Percentiles rank a stretch among this genome's conserved stretches.
Conservation (phyloP, 108 stramenopile species). For the Seminavis robusta region DNA sequence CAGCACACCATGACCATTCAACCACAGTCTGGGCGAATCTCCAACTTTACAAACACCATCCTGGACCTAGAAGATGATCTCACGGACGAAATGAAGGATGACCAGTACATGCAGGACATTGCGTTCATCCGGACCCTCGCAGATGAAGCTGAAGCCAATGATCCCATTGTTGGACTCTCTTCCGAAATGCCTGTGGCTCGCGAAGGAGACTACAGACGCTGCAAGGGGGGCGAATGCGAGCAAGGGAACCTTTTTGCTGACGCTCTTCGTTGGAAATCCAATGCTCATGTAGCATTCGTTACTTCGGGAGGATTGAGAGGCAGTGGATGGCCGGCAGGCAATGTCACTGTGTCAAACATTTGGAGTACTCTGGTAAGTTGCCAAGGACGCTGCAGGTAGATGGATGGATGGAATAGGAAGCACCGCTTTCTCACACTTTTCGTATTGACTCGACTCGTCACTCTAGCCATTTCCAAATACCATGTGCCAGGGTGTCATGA, state of each 20-base stretch:
- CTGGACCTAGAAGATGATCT: no score
- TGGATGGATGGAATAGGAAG: no score
- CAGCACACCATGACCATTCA: background rate
- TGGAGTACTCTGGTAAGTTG: slow-evolving; percentile 35
- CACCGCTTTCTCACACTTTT: no score
- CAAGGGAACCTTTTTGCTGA: slow-evolving; percentile 50
- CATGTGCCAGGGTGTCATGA: slow-evolving; percentile 39
- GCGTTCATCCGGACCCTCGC: slow-evolving; percentile 20
- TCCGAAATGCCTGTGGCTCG: slow-evolving; percentile 36
- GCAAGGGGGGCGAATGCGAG: slow-evolving; percentile 43
- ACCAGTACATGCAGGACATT: slow-evolving; percentile 21
- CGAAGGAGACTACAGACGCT: slow-evolving; percentile 18
- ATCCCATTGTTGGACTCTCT: slow-evolving; percentile 38
- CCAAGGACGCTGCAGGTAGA: no score
- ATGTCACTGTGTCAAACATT: slow-evolving; percentile 37
- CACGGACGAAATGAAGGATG: slow-evolving; percentile 31
- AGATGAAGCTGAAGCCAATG: slow-evolving; percentile 28
- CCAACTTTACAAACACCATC: no score
- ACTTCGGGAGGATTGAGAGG: slow-evolving; percentile 36
- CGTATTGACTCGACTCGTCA: no score
- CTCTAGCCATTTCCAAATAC: slow-evolving; percentile 47
- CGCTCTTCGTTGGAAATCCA: slow-evolving; percentile 43
- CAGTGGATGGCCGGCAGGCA: slow-evolving; percentile 43
- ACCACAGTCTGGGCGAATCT: background rate
- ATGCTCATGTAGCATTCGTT: slow-evolving; percentile 35